A percentile compares a stretch with the other conserved stretches of the same genome.
These are phyloP conservation scores for Backusella morwellensis DNA, from an alignment of 192 early-diverging fungal genomes.

Conservation along the genomic window DNA sequence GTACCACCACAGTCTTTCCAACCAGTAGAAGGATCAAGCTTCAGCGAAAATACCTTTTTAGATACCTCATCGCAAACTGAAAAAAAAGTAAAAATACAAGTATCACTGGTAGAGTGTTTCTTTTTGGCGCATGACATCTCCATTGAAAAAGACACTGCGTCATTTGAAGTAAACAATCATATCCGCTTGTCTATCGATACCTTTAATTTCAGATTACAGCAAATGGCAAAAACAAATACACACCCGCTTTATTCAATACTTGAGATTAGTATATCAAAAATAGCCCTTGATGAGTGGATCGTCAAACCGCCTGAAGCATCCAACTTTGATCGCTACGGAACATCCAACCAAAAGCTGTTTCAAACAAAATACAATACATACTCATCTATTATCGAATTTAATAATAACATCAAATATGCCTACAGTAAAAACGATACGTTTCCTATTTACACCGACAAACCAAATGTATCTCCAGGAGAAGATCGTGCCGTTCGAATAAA, in stretches of 20 bases:
- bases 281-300: conserved; percentile 9
- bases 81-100: conserved; percentile 36
- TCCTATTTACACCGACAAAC: background rate
- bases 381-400: background rate
- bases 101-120: conserved; percentile 37
- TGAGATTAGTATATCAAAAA: background rate
- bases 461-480: background rate
- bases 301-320: background rate
- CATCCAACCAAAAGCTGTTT: background rate
- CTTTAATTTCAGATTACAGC: conserved; percentile 23
- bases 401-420: background rate
- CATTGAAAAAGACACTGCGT: background rate
- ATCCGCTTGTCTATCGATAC: conserved; percentile 37
- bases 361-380: background rate
- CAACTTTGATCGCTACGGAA: background rate
- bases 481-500: conserved; percentile 13
- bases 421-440: background rate
- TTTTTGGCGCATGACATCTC: conserved; percentile 16
- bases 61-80: background rate
- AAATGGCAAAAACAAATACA: background rate
- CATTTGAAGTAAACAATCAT: conserved; percentile 25
- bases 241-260: background rate
- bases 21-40: background rate
- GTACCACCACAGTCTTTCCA: background rate
- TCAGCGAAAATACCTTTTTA: background rate